These are phyloP conservation scores for Isabelozyma pseudorhagii DNA, from an alignment of 805 yeast genomes.

Conservation along the genomic window DNA sequence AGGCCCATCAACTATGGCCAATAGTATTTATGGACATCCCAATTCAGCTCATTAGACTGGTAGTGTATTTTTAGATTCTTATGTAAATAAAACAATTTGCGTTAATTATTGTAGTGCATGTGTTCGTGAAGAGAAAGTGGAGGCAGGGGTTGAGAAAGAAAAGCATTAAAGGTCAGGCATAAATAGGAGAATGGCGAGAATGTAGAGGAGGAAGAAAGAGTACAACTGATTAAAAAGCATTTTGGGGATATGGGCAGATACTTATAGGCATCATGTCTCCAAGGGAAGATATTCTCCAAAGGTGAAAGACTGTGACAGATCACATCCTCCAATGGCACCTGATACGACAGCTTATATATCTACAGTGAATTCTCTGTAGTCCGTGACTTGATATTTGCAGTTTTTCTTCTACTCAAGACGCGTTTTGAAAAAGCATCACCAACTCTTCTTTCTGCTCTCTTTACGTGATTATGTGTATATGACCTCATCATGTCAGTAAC, in stretches of 20 bases:
- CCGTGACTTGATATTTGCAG: not conserved
- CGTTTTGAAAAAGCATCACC: not conserved
- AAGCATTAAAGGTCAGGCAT: not conserved
- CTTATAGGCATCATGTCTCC: no score
- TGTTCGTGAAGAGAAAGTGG: not conserved
- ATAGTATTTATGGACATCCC: slow-evolving; percentile 8
- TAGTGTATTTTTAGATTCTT: not conserved
- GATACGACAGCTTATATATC: no score
- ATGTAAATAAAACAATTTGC: not conserved
- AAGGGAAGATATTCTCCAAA: no score
- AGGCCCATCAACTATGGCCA: slow-evolving; percentile 58
- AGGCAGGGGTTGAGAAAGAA: not conserved
- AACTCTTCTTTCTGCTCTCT: not conserved
- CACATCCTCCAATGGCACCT: no score
- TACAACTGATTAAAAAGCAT: no score
- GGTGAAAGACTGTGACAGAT: no score
- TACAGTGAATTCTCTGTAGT: no score
- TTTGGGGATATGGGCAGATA: no score
- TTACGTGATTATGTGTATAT: not conserved
- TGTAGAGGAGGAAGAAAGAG: not conserved
- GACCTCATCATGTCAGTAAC: not conserved
- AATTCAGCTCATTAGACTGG: not conserved
- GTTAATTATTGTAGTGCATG: not conserved
- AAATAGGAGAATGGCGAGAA: not conserved
- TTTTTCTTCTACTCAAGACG: not conserved